phyloP scores from a whole-genome alignment of 2,329 filamentous ascomycete species.

The Colletotrichum chlorophyti region DNA sequence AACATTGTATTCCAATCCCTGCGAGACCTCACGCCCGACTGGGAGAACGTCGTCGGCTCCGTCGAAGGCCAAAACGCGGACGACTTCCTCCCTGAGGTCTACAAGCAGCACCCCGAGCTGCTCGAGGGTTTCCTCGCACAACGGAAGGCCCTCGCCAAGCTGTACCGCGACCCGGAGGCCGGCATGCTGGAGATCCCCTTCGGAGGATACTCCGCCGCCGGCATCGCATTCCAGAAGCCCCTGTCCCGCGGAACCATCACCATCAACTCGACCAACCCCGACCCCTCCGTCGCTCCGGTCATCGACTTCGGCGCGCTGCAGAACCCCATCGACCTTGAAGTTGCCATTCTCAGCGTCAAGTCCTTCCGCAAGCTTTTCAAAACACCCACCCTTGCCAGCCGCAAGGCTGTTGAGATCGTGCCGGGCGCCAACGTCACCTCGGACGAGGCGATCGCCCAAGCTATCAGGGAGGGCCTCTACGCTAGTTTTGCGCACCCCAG shows the following conservation, averaged over 20 bases:
- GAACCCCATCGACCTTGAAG: slow-evolving; percentile 44
- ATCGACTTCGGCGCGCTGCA: slow-evolving; percentile 46
- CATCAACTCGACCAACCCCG: slow-evolving; percentile 37
- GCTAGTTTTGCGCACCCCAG: slow-evolving; percentile 43
- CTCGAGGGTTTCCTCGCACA: slow-evolving; percentile 46
- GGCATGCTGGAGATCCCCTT: slow-evolving; percentile 37
- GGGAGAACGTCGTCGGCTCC: slow-evolving; percentile 35
- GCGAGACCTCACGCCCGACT: slow-evolving; percentile 36
- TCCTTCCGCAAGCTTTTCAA: slow-evolving; percentile 40
- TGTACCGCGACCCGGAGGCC: slow-evolving; percentile 36
- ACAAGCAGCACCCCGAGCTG: slow-evolving; percentile 37
- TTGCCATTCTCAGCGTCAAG: slow-evolving; percentile 37
- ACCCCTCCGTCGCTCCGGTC: slow-evolving; percentile 41
- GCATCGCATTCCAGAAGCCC: slow-evolving; percentile 44
- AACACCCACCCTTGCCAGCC: neutral
- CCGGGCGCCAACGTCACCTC: slow-evolving; percentile 15
- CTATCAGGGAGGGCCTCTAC: neutral
- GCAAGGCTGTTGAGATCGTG: slow-evolving; percentile 5
- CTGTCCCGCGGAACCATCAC: slow-evolving; percentile 47
- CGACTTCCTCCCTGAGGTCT: slow-evolving; percentile 39
- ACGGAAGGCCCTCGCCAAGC: slow-evolving; percentile 37
- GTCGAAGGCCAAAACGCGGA: slow-evolving; percentile 40
- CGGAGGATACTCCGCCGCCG: slow-evolving; percentile 37
- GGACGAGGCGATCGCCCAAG: slow-evolving; percentile 3
- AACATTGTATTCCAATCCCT: slow-evolving; percentile 27